phyloP scores from a whole-genome alignment of 73 alveolate species.

The Paramecium caudatum region DNA sequence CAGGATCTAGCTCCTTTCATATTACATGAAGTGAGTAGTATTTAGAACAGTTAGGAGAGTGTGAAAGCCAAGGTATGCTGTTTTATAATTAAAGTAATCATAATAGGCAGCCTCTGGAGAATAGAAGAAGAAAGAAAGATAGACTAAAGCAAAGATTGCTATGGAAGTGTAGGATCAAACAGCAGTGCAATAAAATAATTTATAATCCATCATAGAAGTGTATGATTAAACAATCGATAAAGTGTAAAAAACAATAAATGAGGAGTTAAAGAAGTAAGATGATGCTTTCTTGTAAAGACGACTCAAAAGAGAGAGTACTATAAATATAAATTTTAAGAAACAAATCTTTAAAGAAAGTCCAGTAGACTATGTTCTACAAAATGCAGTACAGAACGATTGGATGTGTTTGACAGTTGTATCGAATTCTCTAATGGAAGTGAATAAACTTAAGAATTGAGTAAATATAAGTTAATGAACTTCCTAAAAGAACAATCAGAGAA shows the following conservation, averaged over 20 bases:
- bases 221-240: background rate
- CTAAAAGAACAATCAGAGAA: slow-evolving; percentile 22
- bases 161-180: slow-evolving; percentile 15
- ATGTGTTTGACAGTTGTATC: slow-evolving; percentile 38
- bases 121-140: slow-evolving; percentile 23
- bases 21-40: background rate
- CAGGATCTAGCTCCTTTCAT: background rate
- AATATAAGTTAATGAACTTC: background rate
- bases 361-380: slow-evolving; percentile 36
- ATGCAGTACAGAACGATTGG: slow-evolving; percentile 49
- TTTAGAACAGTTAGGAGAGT: slow-evolving; percentile 27
- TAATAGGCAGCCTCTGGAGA: background rate
- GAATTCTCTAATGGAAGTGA: slow-evolving; percentile 40
- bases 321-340: background rate
- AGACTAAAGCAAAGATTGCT: slow-evolving; percentile 35
- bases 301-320: slow-evolving; percentile 29
- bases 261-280: slow-evolving; percentile 7
- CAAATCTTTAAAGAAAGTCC: slow-evolving; percentile 16
- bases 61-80: background rate
- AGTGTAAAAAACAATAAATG: background rate
- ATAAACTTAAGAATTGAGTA: background rate
- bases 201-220: background rate
- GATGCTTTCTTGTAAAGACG: background rate
- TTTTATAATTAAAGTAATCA: background rate
- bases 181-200: background rate